Conservation (phyloP, 2,329 filamentous ascomycete genomes). For the Thielaviopsis ethacetica region DNA sequence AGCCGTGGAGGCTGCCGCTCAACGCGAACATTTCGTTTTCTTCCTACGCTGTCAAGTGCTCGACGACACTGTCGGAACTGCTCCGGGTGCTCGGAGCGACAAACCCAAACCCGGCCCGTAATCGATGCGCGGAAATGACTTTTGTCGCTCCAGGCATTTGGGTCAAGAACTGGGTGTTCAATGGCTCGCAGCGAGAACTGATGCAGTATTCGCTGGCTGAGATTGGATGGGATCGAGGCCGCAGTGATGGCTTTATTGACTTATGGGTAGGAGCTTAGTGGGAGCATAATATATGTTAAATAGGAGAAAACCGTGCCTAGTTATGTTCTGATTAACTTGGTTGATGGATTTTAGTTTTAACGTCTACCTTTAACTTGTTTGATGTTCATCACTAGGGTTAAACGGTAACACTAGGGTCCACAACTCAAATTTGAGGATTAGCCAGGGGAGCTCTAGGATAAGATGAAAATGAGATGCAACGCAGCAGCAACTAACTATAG, state of each 20-base stretch:
- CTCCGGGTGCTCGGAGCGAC: slow-evolving; percentile 41
- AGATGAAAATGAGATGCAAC: too few species aligned
- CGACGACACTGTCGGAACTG: slow-evolving; percentile 37
- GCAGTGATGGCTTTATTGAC: slow-evolving; percentile 25
- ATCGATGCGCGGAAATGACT: slow-evolving; percentile 40
- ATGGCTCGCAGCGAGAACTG: slow-evolving; percentile 31
- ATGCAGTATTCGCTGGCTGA: slow-evolving; percentile 35
- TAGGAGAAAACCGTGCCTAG: too few species aligned
- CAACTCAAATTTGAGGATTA: too few species aligned
- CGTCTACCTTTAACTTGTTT: too few species aligned
- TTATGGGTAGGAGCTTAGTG: slow-evolving; percentile 35
- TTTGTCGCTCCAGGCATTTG: slow-evolving; percentile 40
- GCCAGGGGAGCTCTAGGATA: too few species aligned
- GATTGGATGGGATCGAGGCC: slow-evolving; percentile 38
- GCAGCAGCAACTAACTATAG: too few species aligned
- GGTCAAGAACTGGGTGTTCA: slow-evolving; percentile 37
- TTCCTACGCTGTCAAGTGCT: slow-evolving; percentile 35
- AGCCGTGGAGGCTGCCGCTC: slow-evolving; percentile 34
- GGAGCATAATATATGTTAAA: too few species aligned
- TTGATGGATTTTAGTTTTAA: too few species aligned
- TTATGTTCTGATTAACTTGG: too few species aligned
- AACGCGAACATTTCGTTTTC: slow-evolving; percentile 29
- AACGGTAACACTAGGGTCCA: too few species aligned
- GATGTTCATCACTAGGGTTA: too few species aligned
- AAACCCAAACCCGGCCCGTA: slow-evolving; percentile 33